These are phyloP conservation scores for Apiospora hydei DNA, from an alignment of 2,329 filamentous ascomycete genomes.

Conservation along the genomic window DNA sequence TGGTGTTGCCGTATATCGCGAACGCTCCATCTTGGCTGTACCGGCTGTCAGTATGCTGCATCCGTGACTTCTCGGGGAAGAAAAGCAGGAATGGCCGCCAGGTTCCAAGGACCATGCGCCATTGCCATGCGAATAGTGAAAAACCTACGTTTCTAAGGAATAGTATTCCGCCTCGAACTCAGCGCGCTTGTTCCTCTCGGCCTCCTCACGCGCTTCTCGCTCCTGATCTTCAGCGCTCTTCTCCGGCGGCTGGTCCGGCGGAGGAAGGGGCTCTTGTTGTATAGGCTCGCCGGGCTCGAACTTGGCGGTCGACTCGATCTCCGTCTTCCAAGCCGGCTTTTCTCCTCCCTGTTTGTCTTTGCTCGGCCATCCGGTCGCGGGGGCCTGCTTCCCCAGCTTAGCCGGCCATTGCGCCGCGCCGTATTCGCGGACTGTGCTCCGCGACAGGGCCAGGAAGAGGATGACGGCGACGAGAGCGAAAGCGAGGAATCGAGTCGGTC, in stretches of 20 bases:
- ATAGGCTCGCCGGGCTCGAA: background rate
- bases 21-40: constrained; percentile 54
- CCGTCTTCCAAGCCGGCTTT: background rate
- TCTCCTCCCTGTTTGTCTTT: background rate
- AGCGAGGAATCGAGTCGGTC: constrained; percentile 18
- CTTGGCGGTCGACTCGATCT: constrained; percentile 18
- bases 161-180: constrained; percentile 40
- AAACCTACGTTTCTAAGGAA: constrained; percentile 38
- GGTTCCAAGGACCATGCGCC: background rate
- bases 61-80: background rate
- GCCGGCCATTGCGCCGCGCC: background rate
- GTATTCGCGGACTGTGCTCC: background rate
- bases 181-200: constrained; percentile 15
- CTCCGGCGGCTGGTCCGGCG: background rate
- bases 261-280: background rate
- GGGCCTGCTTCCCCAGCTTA: background rate
- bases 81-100: background rate
- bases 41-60: constrained; percentile 34
- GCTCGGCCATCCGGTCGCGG: background rate
- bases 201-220: constrained; percentile 7
- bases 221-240: constrained; percentile 8
- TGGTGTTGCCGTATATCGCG: constrained; percentile 64
- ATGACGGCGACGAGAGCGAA: constrained; percentile 7
- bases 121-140: constrained; percentile 45
- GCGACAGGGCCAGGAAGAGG: constrained; percentile 4